Conservation (phyloP, 495 filamentous ascomycete genomes). For the Penicillium malachiteum region DNA sequence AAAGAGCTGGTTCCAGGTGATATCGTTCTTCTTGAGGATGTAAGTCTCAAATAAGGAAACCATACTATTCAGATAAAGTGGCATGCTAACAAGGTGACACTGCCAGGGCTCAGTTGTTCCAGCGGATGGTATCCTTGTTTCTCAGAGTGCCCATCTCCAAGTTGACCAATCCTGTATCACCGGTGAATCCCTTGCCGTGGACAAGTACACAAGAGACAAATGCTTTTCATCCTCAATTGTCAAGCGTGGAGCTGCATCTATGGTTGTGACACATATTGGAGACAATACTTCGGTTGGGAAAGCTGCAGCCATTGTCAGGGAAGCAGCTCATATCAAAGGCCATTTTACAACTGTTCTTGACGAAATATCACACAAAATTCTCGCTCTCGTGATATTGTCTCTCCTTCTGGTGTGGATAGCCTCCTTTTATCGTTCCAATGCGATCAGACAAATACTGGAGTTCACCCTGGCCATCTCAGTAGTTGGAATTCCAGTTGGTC, state of each 20-base stretch:
- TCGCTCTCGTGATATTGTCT: slow-evolving; percentile 77
- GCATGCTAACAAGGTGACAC: no score
- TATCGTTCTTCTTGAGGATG: slow-evolving; percentile 83
- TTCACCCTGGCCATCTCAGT: slow-evolving; percentile 85
- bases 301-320: slow-evolving; percentile 79
- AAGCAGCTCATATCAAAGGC: slow-evolving; percentile 67
- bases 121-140: slow-evolving; percentile 82
- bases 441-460: slow-evolving; percentile 71
- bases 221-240: slow-evolving; percentile 84
- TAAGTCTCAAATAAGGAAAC: slow-evolving; percentile 23
- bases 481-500: slow-evolving; percentile 91
- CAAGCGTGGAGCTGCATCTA: slow-evolving; percentile 83
- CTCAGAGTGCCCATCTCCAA: slow-evolving; percentile 76
- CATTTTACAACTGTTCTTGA: slow-evolving; percentile 90
- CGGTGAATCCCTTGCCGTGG: slow-evolving; percentile 87
- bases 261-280: slow-evolving; percentile 79
- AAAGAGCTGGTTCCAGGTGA: slow-evolving; percentile 85
- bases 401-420: slow-evolving; percentile 81
- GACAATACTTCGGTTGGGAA: slow-evolving; percentile 88
- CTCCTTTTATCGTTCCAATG: slow-evolving; percentile 81
- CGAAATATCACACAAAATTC: slow-evolving; percentile 70
- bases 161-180: slow-evolving; percentile 92
- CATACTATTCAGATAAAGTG: background rate
- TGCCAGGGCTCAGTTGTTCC: slow-evolving; percentile 77
- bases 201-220: slow-evolving; percentile 75